These are phyloP conservation scores for Discostella stelligeroides DNA, from an alignment of 108 stramenopile genomes.

Conservation along the genomic window DNA sequence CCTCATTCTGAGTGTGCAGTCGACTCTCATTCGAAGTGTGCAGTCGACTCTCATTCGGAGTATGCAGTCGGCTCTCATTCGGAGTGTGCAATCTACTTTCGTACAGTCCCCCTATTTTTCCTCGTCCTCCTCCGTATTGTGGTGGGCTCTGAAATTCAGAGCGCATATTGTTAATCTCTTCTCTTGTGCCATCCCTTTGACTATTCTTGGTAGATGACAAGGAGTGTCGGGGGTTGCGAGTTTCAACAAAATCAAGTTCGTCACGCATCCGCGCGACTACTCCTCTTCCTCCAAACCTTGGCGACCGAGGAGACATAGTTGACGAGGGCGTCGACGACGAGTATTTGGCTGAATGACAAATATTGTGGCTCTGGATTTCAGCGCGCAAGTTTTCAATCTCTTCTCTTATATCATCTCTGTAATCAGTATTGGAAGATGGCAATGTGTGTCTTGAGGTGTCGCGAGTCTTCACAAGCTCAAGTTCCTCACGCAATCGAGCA, in stretches of 20 bases:
- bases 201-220: neutral
- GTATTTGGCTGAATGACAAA: neutral
- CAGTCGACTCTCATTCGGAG: too few relatives aligned
- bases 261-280: too few relatives aligned
- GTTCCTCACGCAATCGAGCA: constrained; percentile 13
- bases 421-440: neutral
- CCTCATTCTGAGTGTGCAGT: too few relatives aligned
- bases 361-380: constrained; percentile 18
- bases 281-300: too few relatives aligned
- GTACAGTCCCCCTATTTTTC: too few relatives aligned
- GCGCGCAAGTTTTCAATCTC: constrained; percentile 30
- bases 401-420: constrained; percentile 16
- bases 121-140: too few relatives aligned
- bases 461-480: constrained; percentile 5
- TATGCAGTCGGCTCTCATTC: too few relatives aligned
- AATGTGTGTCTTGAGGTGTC: neutral
- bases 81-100: too few relatives aligned
- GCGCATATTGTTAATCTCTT: constrained; percentile 24
- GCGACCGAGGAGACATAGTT: neutral
- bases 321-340: too few relatives aligned
- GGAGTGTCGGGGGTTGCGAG: neutral
- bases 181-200: constrained; percentile 11
- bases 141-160: constrained; percentile 22
- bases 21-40: too few relatives aligned
- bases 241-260: neutral